These are phyloP conservation scores for Roridomyces roridus DNA, from an alignment of 768 basidiomycete genomes.

Conservation along the genomic window DNA sequence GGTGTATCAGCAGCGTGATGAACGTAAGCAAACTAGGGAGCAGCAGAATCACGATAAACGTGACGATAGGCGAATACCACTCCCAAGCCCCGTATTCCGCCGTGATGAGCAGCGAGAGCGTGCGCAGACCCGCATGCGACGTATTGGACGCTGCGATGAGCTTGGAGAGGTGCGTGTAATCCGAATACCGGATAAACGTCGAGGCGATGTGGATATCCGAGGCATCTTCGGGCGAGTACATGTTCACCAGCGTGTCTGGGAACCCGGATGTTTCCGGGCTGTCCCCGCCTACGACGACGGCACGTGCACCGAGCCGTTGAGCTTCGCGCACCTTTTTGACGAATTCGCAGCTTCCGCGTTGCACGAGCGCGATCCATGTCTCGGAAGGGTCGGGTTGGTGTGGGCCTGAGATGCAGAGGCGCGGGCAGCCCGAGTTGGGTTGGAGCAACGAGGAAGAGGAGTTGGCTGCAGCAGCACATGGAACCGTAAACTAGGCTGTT, in stretches of 20 bases:
- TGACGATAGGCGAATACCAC: slow-evolving; percentile 93
- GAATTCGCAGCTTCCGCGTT: slow-evolving; percentile 83
- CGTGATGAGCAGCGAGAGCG: slow-evolving; percentile 77
- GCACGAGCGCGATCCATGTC: slow-evolving; percentile 89
- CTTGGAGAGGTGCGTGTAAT: slow-evolving; percentile 73
- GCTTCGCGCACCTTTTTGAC: slow-evolving; percentile 85
- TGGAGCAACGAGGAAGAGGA: slow-evolving; percentile 23
- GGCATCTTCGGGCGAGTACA: slow-evolving; percentile 85
- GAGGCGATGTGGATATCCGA: slow-evolving; percentile 85
- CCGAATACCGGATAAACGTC: slow-evolving; percentile 86
- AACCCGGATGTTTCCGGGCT: slow-evolving; percentile 67
- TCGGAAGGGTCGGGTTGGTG: slow-evolving; percentile 66
- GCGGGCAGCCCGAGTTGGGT: slow-evolving; percentile 70
- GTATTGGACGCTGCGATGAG: slow-evolving; percentile 79
- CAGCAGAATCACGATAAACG: slow-evolving; percentile 86
- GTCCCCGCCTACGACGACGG: slow-evolving; percentile 91
- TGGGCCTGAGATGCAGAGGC: slow-evolving; percentile 63
- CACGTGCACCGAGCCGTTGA: slow-evolving; percentile 78
- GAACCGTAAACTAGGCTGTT: slow-evolving; percentile 47
- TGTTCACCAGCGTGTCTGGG: slow-evolving; percentile 82
- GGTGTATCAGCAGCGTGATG: slow-evolving; percentile 86
- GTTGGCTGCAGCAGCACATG: slow-evolving; percentile 50
- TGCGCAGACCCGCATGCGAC: slow-evolving; percentile 77
- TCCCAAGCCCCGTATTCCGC: slow-evolving; percentile 87
- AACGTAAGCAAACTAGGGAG: slow-evolving; percentile 91